Conservation (phyloP, 768 basidiomycete genomes). For the Hypholoma sublateritium region DNA sequence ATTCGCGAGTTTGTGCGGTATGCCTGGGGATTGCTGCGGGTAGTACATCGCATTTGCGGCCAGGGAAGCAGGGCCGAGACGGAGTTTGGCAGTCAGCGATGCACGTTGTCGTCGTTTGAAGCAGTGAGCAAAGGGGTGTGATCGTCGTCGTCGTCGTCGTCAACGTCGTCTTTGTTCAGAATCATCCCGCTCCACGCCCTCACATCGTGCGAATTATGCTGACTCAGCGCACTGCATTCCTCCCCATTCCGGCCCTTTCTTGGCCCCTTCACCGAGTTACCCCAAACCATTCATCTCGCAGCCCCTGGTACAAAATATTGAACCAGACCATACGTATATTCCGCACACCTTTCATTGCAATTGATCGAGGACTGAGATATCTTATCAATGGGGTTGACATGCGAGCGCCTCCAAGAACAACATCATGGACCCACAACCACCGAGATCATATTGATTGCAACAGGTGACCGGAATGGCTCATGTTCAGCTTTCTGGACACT, state of each 20-base stretch:
- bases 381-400: no score
- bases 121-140: conserved; percentile 16
- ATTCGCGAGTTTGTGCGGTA: conserved; percentile 71
- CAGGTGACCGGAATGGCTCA: no score
- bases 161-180: conserved; percentile 20
- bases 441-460: no score
- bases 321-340: no score
- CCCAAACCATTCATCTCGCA: no score
- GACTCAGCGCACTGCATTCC: conserved; percentile 15
- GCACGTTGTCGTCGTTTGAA: conserved; percentile 13
- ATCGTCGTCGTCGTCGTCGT: conserved; percentile 16
- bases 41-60: conserved; percentile 72
- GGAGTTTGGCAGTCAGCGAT: background rate
- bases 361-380: no score
- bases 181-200: conserved; percentile 16
- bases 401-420: no score
- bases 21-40: conserved; percentile 80
- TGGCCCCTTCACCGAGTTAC: background rate
- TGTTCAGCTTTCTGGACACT: no score
- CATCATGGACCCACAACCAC: no score
- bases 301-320: no score
- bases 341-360: no score
- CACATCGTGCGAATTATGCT: conserved; percentile 22
- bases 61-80: conserved; percentile 18
- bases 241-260: no score